phyloP scores from a whole-genome alignment of 1,284 basidiomycete genomes.

The Tranzscheliella williamsii region DNA sequence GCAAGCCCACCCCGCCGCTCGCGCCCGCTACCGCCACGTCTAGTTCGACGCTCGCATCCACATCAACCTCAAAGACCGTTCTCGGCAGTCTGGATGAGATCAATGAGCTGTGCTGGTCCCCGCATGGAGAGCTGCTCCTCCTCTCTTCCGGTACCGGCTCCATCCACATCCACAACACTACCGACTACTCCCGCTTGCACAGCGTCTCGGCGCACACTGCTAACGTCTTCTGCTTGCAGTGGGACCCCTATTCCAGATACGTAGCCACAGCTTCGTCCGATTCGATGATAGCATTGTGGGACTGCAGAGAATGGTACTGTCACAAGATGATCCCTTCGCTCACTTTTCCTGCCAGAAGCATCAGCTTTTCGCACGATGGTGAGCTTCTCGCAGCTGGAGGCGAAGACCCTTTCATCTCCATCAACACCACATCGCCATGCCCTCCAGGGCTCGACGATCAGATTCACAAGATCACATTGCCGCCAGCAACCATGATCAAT shows the following conservation, averaged over 20 bases:
- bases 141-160: slow-evolving; percentile 46
- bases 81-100: slow-evolving; percentile 35
- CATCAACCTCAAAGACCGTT: slow-evolving; percentile 1
- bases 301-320: slow-evolving; percentile 26
- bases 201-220: slow-evolving; percentile 40
- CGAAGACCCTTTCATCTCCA: slow-evolving; percentile 44
- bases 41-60: slow-evolving; percentile 1
- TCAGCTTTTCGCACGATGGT: slow-evolving; percentile 54
- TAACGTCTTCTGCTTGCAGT: slow-evolving; percentile 49
- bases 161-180: slow-evolving; percentile 10
- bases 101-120: slow-evolving; percentile 51
- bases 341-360: slow-evolving; percentile 36
- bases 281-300: slow-evolving; percentile 45
- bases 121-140: slow-evolving; percentile 45
- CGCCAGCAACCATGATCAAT: slow-evolving; percentile 25
- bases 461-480: slow-evolving; percentile 25
- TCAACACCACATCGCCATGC: slow-evolving; percentile 15
- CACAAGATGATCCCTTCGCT: slow-evolving; percentile 33
- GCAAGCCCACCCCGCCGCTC: slow-evolving; percentile 2
- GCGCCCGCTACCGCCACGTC: background rate
- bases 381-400: slow-evolving; percentile 53
- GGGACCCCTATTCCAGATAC: slow-evolving; percentile 41
- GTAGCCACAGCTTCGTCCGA: slow-evolving; percentile 47
- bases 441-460: slow-evolving; percentile 1
- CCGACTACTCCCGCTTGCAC: slow-evolving; percentile 12